Base-by-base conservation (phyloP, 2,329 filamentous ascomycete genomes). In the Escovopsis sp. region DNA sequence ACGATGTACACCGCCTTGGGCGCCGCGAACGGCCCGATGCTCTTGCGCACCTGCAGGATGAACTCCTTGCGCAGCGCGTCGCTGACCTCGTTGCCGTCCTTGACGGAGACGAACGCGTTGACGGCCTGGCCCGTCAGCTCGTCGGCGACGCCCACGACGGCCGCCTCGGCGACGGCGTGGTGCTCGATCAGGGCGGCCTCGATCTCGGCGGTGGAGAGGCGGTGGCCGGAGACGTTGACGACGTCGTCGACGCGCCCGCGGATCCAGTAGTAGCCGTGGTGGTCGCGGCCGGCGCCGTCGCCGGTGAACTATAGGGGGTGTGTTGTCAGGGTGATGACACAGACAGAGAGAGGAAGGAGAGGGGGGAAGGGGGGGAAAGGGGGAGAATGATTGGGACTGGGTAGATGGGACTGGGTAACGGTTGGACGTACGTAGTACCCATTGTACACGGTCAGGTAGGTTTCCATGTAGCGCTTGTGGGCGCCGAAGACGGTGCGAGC, bases 191-290 rank as follows among this genome's bases (percentile, higher is more conserved):
- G 76, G 14, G 90, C 90, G 19, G 90, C 90, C 63, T 98, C 90
- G 45, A 98, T 98, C 61, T 98, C 90, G 26, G 90, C 88, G 9
- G 90, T 98, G 13, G 88, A 96, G 43, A 98, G 70, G 57, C 90
- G 80, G 61, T 98, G 90, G 19, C 90, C 90, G 48, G 82, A 90
- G 42, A 98, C 90, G 60, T 98, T 98, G 58, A 98, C 88, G 30
- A 98, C 90, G 51, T 98, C 90, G 54, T 98, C 90, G 35, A 98
- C 90, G 59, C 90, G 86, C 45, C 90, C 90, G 43, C 90, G 84
- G 57, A 98, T 98, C 90, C 90, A 98, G 75, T 96, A 98, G 69
- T 94, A 98, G 38, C 90, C 90, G 51, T 98, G 90, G 61, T 94
- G 82, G 57, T 98, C 90, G 54, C 90, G 83, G 40, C 83, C 90